phyloP scores from a whole-genome alignment of 306 rosid species.

The Vigna angularis region DNA sequence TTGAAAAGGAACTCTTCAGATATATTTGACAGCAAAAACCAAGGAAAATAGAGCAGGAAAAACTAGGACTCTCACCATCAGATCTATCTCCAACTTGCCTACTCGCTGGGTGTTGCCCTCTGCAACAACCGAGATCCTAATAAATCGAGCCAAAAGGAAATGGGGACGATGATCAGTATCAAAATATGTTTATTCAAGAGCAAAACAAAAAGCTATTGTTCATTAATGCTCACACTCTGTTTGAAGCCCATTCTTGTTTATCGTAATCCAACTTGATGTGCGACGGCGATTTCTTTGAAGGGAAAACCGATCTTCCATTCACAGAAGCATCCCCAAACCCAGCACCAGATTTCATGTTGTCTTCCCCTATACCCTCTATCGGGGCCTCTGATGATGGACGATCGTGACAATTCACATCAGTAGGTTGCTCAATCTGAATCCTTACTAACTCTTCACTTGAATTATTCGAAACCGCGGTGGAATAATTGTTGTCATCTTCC shows the following conservation, averaged over 20 bases:
- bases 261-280: constrained; percentile 41
- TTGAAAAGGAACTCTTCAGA: constrained; percentile 42
- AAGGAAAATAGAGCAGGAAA: constrained; percentile 40
- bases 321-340: constrained; percentile 25
- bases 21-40: constrained; percentile 37
- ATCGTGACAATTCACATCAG: constrained; percentile 39
- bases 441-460: constrained; percentile 42
- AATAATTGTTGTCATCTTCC: constrained; percentile 39
- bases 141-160: constrained; percentile 36
- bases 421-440: constrained; percentile 45
- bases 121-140: constrained; percentile 46
- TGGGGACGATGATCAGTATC: constrained; percentile 26
- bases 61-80: constrained; percentile 66
- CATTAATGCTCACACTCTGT: constrained; percentile 57
- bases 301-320: constrained; percentile 24
- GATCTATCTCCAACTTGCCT: constrained; percentile 66
- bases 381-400: constrained; percentile 33
- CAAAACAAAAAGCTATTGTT: constrained; percentile 13
- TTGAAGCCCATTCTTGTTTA: constrained; percentile 45
- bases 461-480: constrained; percentile 30
- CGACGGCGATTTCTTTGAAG: constrained; percentile 16
- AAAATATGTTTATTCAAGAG: constrained; percentile 8
- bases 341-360: constrained; percentile 31
- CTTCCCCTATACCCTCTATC: constrained; percentile 38
- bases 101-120: constrained; percentile 48